Conservation (phyloP, 345 rosid genomes). For the Gossypioides kirkii region DNA sequence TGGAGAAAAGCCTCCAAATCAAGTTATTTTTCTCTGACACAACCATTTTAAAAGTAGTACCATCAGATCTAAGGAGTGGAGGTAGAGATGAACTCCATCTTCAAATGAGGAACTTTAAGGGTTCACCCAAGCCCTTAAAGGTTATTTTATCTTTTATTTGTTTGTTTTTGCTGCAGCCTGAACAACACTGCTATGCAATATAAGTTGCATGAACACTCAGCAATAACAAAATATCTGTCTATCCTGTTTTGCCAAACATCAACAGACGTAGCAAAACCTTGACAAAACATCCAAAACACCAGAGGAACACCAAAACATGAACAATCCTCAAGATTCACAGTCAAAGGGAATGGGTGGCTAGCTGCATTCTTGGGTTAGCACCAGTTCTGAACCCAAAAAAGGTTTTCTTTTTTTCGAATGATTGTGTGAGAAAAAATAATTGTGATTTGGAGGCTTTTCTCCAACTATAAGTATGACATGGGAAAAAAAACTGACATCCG, state of each 20-base stretch:
- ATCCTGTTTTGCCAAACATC: neutral
- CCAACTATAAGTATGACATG: neutral
- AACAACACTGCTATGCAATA: neutral
- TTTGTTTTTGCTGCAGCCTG: neutral
- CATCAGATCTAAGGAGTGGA: neutral
- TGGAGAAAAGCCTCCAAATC: too few relatives aligned
- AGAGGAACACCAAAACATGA: neutral
- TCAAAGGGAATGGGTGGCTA: neutral
- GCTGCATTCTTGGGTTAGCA: neutral
- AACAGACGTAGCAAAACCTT: neutral
- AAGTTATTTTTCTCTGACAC: neutral
- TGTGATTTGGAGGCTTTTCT: neutral
- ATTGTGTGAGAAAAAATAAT: neutral
- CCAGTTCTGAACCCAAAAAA: neutral
- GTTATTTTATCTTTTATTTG: neutral
- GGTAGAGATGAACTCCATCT: neutral
- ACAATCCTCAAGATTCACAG: neutral
- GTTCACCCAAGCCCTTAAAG: neutral
- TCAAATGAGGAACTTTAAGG: neutral
- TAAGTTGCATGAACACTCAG: neutral
- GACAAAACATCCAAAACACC: neutral
- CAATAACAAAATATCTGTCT: neutral
- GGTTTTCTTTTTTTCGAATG: too few relatives aligned
- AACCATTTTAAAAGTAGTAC: neutral
- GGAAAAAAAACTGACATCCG: neutral